Percentiles rank a stretch among this genome's conserved stretches.
Conservation (phyloP, 2,329 filamentous ascomycete species). For the Escovopsis weberi region DNA sequence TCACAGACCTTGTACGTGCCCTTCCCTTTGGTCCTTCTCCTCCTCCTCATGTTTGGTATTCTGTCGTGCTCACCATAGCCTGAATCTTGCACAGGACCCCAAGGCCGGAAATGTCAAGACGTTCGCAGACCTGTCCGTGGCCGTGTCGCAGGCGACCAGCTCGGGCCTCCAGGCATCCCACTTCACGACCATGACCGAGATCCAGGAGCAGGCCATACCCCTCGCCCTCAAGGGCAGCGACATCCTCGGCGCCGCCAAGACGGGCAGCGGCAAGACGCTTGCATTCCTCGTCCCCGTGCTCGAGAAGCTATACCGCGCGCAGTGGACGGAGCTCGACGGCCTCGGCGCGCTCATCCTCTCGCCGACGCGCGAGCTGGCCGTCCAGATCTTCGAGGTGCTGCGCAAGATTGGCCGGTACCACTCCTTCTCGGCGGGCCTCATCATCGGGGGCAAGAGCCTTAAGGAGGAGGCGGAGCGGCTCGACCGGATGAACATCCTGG, state of each 20-base stretch:
- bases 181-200: slow-evolving; percentile 80
- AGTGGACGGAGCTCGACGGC: slow-evolving; percentile 84
- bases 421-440: slow-evolving; percentile 76
- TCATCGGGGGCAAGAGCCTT: slow-evolving; percentile 86
- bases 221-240: slow-evolving; percentile 74
- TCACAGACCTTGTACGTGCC: slow-evolving; percentile 18
- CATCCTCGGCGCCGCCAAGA: slow-evolving; percentile 89
- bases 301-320: slow-evolving; percentile 77
- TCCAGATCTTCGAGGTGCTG: slow-evolving; percentile 92
- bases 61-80: neutral
- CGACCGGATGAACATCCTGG: slow-evolving; percentile 87
- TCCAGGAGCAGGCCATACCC: slow-evolving; percentile 81
- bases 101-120: slow-evolving; percentile 45
- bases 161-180: slow-evolving; percentile 73
- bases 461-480: slow-evolving; percentile 76
- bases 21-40: neutral
- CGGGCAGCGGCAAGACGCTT: slow-evolving; percentile 87
- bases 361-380: slow-evolving; percentile 85
- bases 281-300: slow-evolving; percentile 85
- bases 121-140: slow-evolving; percentile 65
- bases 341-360: slow-evolving; percentile 86
- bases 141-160: slow-evolving; percentile 60
- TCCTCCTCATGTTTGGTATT: neutral
- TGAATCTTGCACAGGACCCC: slow-evolving; percentile 33
- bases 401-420: slow-evolving; percentile 82